Evolutionary conservation across 768 basidiomycete species (phyloP), one percentile per base, ranked within the genome.

Genomic region (Mycena floridula): DNA sequence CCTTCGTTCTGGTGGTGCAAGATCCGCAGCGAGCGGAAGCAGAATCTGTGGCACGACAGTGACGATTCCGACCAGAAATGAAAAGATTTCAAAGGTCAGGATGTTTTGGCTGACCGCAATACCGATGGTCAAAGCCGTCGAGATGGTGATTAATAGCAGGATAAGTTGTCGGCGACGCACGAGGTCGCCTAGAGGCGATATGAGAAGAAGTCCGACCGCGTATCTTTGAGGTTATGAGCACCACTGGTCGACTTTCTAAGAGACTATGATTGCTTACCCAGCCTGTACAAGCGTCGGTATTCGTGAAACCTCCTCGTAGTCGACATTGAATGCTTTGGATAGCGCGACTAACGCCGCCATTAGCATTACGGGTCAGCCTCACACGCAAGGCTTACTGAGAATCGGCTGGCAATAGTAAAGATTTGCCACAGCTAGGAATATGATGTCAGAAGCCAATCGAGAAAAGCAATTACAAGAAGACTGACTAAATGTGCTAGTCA

Each of bases 361-460:
- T 3, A 27, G 22, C 47, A 27, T 24, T 20, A 16, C 18, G 13
- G 25, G 22, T 7, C 4, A 35, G 9, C 12, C 25, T 26, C 2
- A 50, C 15, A 7, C 12, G 26, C 8, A 51, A 25, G 48, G 65
- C 73, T 50, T 58, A 79, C 88, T 85, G 12, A 90, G 63, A 52
- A 92, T 58, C 0, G 89, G 89, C 64, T 89, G 86, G 49, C 82
- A 85, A 52, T 90, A 92, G 56, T 90, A 91, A 38, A 91, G 58
- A 55, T 91, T 91, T n/a, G 79, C 74, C 12, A 80, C 80, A 45
- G 15, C 5, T 22, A 26, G 13, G 16, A 25, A 22, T 35, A 18
- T 22, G 13, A 35, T 37, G 18, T 20, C 6, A 11, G 5, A 21
- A 22, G 12, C 35, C 11, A 24, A 16, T 28, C 27, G 15, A 23